Conservation (phyloP, 768 basidiomycete species). For the Russula lepida region DNA sequence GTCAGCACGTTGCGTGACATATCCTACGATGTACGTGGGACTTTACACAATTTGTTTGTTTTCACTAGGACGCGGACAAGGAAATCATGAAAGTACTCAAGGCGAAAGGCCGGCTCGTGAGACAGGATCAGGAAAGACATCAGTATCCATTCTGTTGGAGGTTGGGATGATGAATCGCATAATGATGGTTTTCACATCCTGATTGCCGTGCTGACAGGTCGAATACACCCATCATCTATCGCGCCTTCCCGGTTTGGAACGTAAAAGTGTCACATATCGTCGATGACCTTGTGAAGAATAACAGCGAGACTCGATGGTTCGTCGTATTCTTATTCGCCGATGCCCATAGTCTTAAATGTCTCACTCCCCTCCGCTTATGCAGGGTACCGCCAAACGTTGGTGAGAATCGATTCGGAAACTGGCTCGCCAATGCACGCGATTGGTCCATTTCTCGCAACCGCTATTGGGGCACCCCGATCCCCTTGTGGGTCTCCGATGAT, state of each 20-base stretch:
- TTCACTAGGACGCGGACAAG: constrained; percentile 75
- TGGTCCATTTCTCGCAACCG: constrained; percentile 99
- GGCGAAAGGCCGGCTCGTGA: constrained; percentile 77
- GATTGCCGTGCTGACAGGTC: constrained; percentile 44
- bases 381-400: constrained; percentile 92
- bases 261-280: constrained; percentile 79
- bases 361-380: background rate
- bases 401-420: constrained; percentile 91
- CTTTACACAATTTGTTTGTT: background rate
- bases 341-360: background rate
- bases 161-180: constrained; percentile 31
- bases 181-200: background rate
- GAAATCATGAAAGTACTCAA: constrained; percentile 88
- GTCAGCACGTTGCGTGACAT: constrained; percentile 30
- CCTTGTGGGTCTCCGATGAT: constrained; percentile 93
- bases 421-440: constrained; percentile 96
- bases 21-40: background rate
- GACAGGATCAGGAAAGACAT: constrained; percentile 80
- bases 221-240: constrained; percentile 90
- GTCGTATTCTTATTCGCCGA: constrained; percentile 13
- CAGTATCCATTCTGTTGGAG: constrained; percentile 98
- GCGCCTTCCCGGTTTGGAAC: constrained; percentile 95
- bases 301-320: constrained; percentile 83
- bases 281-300: constrained; percentile 84
- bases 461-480: constrained; percentile 98